These are phyloP conservation scores for Polygonum maritimum DNA, from an alignment of 148 eudicot species.

Conservation along the genomic window DNA sequence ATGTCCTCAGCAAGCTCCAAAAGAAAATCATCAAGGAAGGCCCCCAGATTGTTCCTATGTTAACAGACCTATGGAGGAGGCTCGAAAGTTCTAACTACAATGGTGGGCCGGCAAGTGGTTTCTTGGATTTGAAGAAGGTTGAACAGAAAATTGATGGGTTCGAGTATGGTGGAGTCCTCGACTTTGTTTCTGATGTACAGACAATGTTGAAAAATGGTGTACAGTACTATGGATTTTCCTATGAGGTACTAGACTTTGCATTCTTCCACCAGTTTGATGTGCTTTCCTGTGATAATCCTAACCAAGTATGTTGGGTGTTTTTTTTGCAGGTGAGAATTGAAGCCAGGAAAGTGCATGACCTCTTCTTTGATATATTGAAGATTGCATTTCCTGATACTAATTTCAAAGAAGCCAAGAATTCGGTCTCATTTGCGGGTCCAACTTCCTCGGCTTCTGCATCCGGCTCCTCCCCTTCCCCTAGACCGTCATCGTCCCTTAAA, in stretches of 20 bases:
- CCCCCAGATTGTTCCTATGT: slow-evolving; percentile 68
- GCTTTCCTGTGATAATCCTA: not conserved
- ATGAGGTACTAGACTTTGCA: slow-evolving; percentile 46
- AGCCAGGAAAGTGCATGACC: slow-evolving; percentile 86
- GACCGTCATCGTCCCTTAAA: slow-evolving; percentile 31
- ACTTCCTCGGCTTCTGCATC: slow-evolving; percentile 29
- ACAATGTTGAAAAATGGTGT: slow-evolving; percentile 61
- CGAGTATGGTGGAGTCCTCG: slow-evolving; percentile 66
- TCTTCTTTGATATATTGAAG: slow-evolving; percentile 72
- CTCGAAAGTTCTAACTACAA: slow-evolving; percentile 34
- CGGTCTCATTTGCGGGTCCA: slow-evolving; percentile 53
- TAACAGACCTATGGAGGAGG: slow-evolving; percentile 79
- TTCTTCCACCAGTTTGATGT: not conserved
- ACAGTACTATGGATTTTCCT: slow-evolving; percentile 62
- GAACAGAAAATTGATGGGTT: slow-evolving; percentile 60
- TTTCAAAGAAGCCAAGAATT: slow-evolving; percentile 64
- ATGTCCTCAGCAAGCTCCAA: slow-evolving; percentile 61
- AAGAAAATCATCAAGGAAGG: slow-evolving; percentile 88
- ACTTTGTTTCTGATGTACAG: slow-evolving; percentile 80
- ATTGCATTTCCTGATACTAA: slow-evolving; percentile 62
- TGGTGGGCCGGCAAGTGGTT: slow-evolving; percentile 36
- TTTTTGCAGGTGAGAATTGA: slow-evolving; percentile 69
- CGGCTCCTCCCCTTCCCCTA: slow-evolving; percentile 21
- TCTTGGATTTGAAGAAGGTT: slow-evolving; percentile 63
- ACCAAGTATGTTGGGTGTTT: not conserved